Base-by-base conservation (phyloP, 495 filamentous ascomycete genomes). In the Lasiosphaeria ovina region DNA sequence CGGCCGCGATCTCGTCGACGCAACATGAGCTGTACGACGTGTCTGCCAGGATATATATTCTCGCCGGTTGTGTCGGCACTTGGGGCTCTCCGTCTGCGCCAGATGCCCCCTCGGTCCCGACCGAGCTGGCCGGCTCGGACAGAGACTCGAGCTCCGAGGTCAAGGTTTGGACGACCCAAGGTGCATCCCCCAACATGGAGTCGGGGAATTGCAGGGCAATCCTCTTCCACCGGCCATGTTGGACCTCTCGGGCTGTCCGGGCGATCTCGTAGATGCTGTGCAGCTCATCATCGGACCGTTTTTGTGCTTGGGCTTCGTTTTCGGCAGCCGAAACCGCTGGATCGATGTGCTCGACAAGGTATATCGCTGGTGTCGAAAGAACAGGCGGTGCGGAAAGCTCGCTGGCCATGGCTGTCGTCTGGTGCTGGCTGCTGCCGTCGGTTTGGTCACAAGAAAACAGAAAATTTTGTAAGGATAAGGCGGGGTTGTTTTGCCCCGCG, bases 11-110 rank as follows among this genome's bases (percentile, higher is more conserved):
- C 73, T 99, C 94, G 62, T 99, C 94, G 53, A 97, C 92, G 70
- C 94, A 99, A 76, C 94, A 99, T 4, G 93, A 85, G 49, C 94
- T 93, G 74, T 98, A 99, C 2, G 93, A 97, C 8, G 94, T 98
- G 72, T 99, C 94, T 36, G 89, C 94, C 44, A 99, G 81, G 61
- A 99, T 95, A 65, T 87, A 94, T 33, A 97, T 79, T 62, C 81
- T 84, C 45, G 62, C 60, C 40, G 66, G 51, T 49, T 55, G 51
- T 52, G 48, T 44, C 48, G 63, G 55, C 14, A 60, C 56, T 63
- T 42, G 57, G 61, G 32, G 40, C 31, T 45, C 51, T 52, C 6
- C 51, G n/a, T 34, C 52, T 42, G 38, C 42, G 61, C 47, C 54
- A 44, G 40, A 6, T 56, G 38, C 42, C 32, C 42, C 17, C 32